Base-by-base conservation (phyloP, 2,329 filamentous ascomycete species). In the Paracoccidioides lutzii region DNA sequence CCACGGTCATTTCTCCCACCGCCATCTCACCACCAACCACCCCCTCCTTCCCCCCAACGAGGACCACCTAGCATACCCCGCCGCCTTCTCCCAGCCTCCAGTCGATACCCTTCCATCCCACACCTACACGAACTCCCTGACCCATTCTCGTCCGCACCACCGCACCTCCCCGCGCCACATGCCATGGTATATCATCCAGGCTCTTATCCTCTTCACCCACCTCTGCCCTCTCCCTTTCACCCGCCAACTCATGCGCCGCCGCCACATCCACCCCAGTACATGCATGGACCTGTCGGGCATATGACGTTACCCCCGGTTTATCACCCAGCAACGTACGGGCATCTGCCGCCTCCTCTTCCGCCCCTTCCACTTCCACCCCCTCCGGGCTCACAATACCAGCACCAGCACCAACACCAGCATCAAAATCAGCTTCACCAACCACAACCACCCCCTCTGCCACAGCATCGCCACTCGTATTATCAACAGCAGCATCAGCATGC, bases 101-200 rank as follows among this genome's bases (percentile, higher is more conserved):
- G 51, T 43, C 54, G 52, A 22, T 58, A 50, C n/a, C 52, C 53
- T 38, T 43, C 54, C 30, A 52, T 67, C n/a, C 65, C 64, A 33
- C 62, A 64, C 42, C 62, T 67, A 38, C 63, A 62, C 49, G 65
- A 68, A 33, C 60, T 72, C 32, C 71, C 71, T 9, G 68, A 72
- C 54, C 67, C 68, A 12, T 73, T 73, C 56, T 62, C 66, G 6
- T 59, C 62, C 2, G 58, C 59, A 6, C 66, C 66, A 15, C 70
- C 67, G n/a, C 70, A 71, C 53, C 67, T 73, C 8, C 71, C 71
- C 12, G 69, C 70, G 15, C 70, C 69, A 5, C 67, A 66, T n/a
- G 68, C 69, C 10, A 69, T 70, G 5, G 66, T 67, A 53, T 72
- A 72, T 54, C 65, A 65, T 15, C 63, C 69, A 50, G 49, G 46